Conservation (phyloP, 768 basidiomycete species). For the Trametes punicea region DNA sequence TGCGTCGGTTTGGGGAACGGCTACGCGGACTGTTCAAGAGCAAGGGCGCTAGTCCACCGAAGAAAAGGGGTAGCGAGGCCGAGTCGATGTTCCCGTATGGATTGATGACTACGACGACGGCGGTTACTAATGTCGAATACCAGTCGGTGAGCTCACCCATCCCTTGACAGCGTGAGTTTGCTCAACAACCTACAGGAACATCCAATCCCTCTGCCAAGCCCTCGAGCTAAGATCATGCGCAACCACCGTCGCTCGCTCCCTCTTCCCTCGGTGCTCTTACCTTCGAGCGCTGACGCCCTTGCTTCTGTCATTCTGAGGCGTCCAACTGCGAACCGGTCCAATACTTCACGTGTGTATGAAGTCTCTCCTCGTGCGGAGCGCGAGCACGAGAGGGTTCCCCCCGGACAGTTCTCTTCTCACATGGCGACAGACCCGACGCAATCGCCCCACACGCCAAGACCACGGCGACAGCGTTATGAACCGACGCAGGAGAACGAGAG, state of each 20-base stretch:
- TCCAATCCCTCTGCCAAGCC: constrained; percentile 22
- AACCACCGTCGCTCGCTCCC: constrained; percentile 16
- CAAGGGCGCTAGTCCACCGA: constrained; percentile 30
- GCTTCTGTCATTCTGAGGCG: background rate
- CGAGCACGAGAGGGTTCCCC: background rate
- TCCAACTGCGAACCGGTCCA: background rate
- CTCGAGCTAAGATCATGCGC: constrained; percentile 7
- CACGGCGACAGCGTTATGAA: constrained; percentile 12
- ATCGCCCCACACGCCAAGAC: constrained; percentile 4
- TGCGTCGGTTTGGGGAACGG: constrained; percentile 17
- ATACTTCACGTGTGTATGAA: background rate
- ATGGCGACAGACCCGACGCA: background rate
- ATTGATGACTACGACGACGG: constrained; percentile 23
- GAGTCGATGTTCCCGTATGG: background rate
- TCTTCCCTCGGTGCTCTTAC: background rate
- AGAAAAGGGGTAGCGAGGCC: constrained; percentile 17
- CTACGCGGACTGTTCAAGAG: constrained; percentile 18
- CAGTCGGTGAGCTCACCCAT: constrained; percentile 22
- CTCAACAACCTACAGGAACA: constrained; percentile 19
- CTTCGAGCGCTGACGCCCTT: background rate
- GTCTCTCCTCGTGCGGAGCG: background rate
- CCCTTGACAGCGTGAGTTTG: no score
- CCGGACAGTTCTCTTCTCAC: background rate
- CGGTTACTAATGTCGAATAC: constrained; percentile 25
- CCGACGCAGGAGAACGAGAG: constrained; percentile 3